Base-by-base conservation (phyloP, 176 grass and related monocot genomes). In the Musa troglodytarum region DNA sequence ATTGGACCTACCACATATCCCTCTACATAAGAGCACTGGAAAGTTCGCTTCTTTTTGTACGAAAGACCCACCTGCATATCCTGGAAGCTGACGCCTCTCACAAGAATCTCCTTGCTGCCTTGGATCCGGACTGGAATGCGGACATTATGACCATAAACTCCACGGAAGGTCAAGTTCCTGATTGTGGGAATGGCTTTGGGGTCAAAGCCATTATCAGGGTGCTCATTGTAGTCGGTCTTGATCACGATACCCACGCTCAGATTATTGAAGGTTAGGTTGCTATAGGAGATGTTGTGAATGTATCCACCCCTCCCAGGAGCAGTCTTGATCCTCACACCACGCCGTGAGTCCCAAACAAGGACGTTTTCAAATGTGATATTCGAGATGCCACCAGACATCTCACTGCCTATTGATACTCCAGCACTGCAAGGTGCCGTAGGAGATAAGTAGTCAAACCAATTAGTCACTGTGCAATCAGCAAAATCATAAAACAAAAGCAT, bases 381-480 rank as follows among this genome's bases (percentile, higher is more conserved):
- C 28, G 76, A 78, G 16, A 78, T 54, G 23, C 76, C 76, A 34
- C 76, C 76, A 1, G 76, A 78, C 76, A 78, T 78, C 50, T 78
- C 76, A 67, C 76, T 78, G 22, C 76, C 76, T 10, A 78, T 78
- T n/a, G 76, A 78, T 23, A 78, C 49, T 20, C 76, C 76, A 14
- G 76, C 76, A 54, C 76, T 76, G 74, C 74, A 51, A 76, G 12
- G 65, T 67, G 26, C 26, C 5, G 28, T 13, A 68, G 34, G 10
- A 68, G 28, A 34, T 16, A 34, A 34, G 15, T 25, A 24, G 8
- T 11, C 12, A 8, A 66, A 12, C 20, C 19, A 11, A 66, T 22
- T 26, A 15, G 54, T 16, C 14, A 4, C 1, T 4, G 9, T 66
- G 19, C 2, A 12, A 21, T 65, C 22, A 26, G 21, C 1, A 26